Evolutionary conservation across 805 yeast species (phyloP), one percentile per base, ranked within the genome.

Genomic region (Teunomyces kruisii): DNA sequence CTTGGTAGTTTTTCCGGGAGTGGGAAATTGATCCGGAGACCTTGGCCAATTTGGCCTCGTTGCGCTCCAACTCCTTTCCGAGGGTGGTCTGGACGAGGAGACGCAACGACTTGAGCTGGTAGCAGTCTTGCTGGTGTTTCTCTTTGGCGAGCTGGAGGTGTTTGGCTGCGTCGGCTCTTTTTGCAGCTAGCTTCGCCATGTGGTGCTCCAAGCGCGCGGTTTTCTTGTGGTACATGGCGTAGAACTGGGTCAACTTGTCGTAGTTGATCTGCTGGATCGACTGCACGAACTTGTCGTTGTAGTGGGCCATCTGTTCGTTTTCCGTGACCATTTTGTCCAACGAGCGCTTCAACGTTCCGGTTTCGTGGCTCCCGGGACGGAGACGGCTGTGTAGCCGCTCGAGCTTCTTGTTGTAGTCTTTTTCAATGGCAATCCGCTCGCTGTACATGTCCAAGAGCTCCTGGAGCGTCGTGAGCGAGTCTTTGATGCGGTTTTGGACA

Each of bases 61-160:
- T 70, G 49, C 74, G 78, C 46, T 83, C 86, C 26, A 83, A 75
- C 57, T 88, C 96, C 50, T 78, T 79, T 15, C 91, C 94, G 71
- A 87, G 79, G 24, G 88, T 74, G 16, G 89, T 70, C 46, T 81
- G 81, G 52, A 80, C 79, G 52, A 82, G 80, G 5, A 90, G 82
- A 37, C 75, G 69, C 45, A 74, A 75, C 3, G 84, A 75, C 49
- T 82, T 82, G 46, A 85, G 69, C 52, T 75, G 80, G 29, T 74
- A 65, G 61, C 84, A 81, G 44, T 79, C 87, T 3, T 65, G 61
- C 49, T 80, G 81, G 64, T 78, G 89, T 47, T 74, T 74, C 26
- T 67, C 68, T 45, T 78, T 72, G 35, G 71, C 54, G 15, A 55
- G 57, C 15, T 68, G 65, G 12, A 75, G 67, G 28, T 73, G 67